Conservation (phyloP, 257 asterid genomes). For the Euphrasia confusa region DNA sequence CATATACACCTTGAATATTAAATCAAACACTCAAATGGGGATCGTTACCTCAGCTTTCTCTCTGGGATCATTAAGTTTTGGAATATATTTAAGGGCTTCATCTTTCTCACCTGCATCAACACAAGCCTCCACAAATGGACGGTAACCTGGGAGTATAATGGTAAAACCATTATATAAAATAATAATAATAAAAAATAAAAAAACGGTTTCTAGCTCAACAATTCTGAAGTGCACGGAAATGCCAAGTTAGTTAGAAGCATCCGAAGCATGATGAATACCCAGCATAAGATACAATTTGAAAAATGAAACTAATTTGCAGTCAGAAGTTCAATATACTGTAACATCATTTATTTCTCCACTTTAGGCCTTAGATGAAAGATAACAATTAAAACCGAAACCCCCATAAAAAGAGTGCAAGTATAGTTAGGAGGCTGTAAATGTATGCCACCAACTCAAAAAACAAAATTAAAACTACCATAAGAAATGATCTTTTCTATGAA, state of each 20-base stretch:
- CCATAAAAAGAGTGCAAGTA: neutral
- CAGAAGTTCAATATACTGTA: slow-evolving; percentile 6
- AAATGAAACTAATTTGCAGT: neutral
- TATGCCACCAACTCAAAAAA: neutral
- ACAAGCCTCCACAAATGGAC: slow-evolving; percentile 98
- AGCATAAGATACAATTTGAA: slow-evolving; percentile 12
- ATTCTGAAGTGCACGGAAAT: neutral
- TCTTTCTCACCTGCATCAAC: slow-evolving; percentile 77
- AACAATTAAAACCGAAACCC: neutral
- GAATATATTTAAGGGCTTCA: slow-evolving; percentile 87
- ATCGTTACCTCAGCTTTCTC: slow-evolving; percentile 84
- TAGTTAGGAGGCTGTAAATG: neutral
- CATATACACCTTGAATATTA: slow-evolving; percentile 1
- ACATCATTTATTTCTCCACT: neutral
- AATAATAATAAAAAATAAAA: no score
- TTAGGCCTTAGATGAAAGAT: neutral
- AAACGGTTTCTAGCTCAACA: neutral
- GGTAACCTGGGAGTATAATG: slow-evolving; percentile 53
- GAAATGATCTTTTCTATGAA: neutral
- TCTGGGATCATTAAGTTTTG: slow-evolving; percentile 74
- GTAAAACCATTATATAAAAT: neutral
- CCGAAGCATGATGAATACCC: slow-evolving; percentile 8
- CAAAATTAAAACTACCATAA: neutral
- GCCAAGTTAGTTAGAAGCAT: neutral
- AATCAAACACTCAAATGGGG: neutral